Evolutionary conservation across 768 basidiomycete species (phyloP).

Genomic region (Amanita polypyramis): DNA sequence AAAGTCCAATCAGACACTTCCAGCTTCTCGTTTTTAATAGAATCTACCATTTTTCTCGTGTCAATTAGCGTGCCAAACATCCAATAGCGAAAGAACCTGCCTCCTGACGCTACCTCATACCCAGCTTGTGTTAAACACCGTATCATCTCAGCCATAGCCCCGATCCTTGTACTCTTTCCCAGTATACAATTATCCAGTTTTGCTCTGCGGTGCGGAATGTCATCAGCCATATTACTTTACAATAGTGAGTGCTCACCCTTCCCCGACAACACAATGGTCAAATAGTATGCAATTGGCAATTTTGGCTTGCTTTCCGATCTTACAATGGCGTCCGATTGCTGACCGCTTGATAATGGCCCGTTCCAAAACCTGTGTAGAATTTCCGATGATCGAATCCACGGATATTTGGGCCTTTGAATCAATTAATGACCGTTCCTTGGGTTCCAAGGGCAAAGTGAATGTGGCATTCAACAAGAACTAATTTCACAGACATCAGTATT

Average conservation of each 20-base stretch:
- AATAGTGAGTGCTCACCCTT: slow-evolving; percentile 50
- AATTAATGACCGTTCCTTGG: slow-evolving; percentile 56
- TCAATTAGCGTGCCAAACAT: neutral
- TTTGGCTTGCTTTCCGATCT: slow-evolving; percentile 77
- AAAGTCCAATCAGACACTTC: slow-evolving; percentile 4
- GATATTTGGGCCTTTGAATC: slow-evolving; percentile 81
- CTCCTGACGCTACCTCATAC: slow-evolving; percentile 59
- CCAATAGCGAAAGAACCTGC: slow-evolving; percentile 25
- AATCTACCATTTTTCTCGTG: slow-evolving; percentile 27
- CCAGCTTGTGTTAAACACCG: slow-evolving; percentile 70
- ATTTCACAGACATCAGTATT: neutral
- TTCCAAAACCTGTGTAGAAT: slow-evolving; percentile 76
- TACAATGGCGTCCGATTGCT: slow-evolving; percentile 73
- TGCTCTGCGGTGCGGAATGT: slow-evolving; percentile 30
- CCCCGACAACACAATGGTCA: slow-evolving; percentile 82
- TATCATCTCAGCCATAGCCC: slow-evolving; percentile 54
- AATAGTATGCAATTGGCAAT: slow-evolving; percentile 75
- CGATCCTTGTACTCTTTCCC: slow-evolving; percentile 65
- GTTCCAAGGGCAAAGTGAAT: slow-evolving; percentile 47
- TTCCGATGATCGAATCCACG: slow-evolving; percentile 69
- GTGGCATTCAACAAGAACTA: slow-evolving; percentile 44
- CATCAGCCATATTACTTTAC: slow-evolving; percentile 2
- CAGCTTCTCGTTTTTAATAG: slow-evolving; percentile 31
- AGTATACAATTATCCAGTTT: slow-evolving; percentile 72
- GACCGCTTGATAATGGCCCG: slow-evolving; percentile 72